Conservation (phyloP, 2,329 filamentous ascomycete genomes). For the Bipolaris zeicola region DNA sequence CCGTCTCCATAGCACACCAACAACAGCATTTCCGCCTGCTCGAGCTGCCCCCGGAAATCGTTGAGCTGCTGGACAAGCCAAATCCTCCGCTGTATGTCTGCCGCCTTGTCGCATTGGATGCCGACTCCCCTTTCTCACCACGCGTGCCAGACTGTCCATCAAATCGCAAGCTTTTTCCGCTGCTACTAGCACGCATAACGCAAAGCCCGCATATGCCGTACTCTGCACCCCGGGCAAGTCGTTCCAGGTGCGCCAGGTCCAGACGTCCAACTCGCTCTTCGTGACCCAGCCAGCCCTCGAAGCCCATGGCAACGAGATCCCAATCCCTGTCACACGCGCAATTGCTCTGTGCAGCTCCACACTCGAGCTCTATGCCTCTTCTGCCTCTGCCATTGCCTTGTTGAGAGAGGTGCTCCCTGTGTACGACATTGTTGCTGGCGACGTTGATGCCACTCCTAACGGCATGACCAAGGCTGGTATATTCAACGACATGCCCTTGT, state of each 20-base stretch:
- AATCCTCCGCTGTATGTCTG: slow-evolving; percentile 50
- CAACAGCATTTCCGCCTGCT: slow-evolving; percentile 64
- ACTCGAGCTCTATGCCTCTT: slow-evolving; percentile 50
- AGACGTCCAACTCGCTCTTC: slow-evolving; percentile 68
- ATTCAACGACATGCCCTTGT: slow-evolving; percentile 59
- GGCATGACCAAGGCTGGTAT: slow-evolving; percentile 47
- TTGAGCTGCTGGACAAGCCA: slow-evolving; percentile 59
- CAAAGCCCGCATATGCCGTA: slow-evolving; percentile 57
- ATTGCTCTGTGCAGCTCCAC: slow-evolving; percentile 53
- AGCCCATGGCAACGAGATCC: slow-evolving; percentile 43
- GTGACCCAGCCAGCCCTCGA: slow-evolving; percentile 54
- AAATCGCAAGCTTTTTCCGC: slow-evolving; percentile 40
- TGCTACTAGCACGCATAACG: slow-evolving; percentile 22
- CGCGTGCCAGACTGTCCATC: slow-evolving; percentile 41
- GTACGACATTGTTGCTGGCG: slow-evolving; percentile 43
- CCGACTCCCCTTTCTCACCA: slow-evolving; percentile 31
- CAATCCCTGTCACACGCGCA: slow-evolving; percentile 46
- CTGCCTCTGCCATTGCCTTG: slow-evolving; percentile 42
- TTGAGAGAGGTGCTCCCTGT: slow-evolving; percentile 48
- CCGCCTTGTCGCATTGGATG: slow-evolving; percentile 20
- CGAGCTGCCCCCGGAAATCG: slow-evolving; percentile 64
- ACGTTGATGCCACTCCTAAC: slow-evolving; percentile 37
- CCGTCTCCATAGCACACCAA: slow-evolving; percentile 51
- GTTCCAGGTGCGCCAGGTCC: slow-evolving; percentile 67
- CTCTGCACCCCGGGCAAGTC: slow-evolving; percentile 64